Conservation (phyloP, 495 filamentous ascomycete genomes). For the Aspergillus indologenus region DNA sequence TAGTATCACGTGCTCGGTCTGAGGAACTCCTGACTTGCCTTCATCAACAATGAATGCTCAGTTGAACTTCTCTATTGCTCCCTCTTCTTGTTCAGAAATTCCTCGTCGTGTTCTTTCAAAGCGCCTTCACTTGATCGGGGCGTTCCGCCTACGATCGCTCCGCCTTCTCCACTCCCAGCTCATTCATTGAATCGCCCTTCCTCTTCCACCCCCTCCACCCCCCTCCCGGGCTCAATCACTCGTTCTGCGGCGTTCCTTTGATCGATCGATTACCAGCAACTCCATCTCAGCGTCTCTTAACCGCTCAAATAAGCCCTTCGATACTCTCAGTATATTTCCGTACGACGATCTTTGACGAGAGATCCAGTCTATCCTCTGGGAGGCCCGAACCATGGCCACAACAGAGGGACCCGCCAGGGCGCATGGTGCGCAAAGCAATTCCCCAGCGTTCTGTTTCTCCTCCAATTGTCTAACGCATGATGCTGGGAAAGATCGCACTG, state of each 20-base stretch:
- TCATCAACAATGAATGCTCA: background rate
- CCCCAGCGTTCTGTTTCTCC: slow-evolving; percentile 7
- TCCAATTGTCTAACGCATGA: slow-evolving; percentile 20
- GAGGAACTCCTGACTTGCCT: background rate
- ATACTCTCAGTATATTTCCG: too few relatives aligned
- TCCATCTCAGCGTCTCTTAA: background rate
- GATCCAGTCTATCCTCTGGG: background rate
- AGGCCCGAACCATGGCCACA: slow-evolving; percentile 57
- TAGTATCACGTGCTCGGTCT: background rate
- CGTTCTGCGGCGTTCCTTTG: background rate
- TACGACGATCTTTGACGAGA: too few relatives aligned
- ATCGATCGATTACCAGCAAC: background rate
- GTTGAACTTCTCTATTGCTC: background rate
- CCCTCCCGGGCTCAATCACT: background rate
- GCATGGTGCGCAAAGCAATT: slow-evolving; percentile 53
- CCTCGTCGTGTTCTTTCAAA: background rate
- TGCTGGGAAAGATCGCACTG: slow-evolving; percentile 54
- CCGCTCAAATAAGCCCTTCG: background rate
- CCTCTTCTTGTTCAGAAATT: background rate
- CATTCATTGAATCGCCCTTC: background rate
- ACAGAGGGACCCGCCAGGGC: slow-evolving; percentile 61
- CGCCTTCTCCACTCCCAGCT: background rate
- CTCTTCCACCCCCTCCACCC: background rate
- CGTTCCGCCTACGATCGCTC: background rate
- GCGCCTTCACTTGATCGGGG: background rate